Conservation (phyloP, 139 green algal genomes). For the Chlamydomonas schloesseri region DNA sequence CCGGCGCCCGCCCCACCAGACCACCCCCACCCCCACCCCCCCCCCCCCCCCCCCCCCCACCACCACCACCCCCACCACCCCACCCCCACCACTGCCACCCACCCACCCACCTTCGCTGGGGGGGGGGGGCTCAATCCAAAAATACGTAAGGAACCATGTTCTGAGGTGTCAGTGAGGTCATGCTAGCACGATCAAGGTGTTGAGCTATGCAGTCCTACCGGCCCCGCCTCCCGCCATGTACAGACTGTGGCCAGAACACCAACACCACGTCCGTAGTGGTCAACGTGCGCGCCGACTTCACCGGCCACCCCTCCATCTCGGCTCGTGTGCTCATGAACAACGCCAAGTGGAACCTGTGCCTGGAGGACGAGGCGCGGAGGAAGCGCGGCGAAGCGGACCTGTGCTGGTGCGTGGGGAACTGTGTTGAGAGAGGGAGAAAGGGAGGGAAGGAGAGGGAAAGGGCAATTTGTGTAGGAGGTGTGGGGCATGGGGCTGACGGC, state of each 20-base stretch:
- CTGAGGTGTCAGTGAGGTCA: no score
- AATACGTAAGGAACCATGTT: no score
- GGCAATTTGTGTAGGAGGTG: not conserved
- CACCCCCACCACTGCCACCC: no score
- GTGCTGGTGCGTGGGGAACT: conserved; percentile 74
- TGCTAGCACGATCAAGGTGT: no score
- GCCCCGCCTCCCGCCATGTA: not conserved
- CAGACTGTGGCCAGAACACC: conserved; percentile 74
- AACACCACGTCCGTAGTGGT: conserved; percentile 74
- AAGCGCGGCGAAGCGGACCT: conserved; percentile 69
- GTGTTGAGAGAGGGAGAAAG: no score
- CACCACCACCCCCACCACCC: no score
- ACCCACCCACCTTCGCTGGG: no score
- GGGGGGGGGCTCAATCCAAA: no score
- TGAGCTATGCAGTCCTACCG: no score
- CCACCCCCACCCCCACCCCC: no score
- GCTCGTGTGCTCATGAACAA: conserved; percentile 70
- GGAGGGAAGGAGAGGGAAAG: not conserved
- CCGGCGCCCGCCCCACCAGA: no score
- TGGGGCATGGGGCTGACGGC: not conserved
- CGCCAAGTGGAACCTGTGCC: conserved; percentile 79
- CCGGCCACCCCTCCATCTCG: conserved; percentile 62
- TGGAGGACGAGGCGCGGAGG: conserved; percentile 61
- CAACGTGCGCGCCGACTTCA: conserved; percentile 63
- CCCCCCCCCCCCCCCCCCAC: no score